Conservation (phyloP, 148 eudicot genomes). For the Cornus florida region DNA sequence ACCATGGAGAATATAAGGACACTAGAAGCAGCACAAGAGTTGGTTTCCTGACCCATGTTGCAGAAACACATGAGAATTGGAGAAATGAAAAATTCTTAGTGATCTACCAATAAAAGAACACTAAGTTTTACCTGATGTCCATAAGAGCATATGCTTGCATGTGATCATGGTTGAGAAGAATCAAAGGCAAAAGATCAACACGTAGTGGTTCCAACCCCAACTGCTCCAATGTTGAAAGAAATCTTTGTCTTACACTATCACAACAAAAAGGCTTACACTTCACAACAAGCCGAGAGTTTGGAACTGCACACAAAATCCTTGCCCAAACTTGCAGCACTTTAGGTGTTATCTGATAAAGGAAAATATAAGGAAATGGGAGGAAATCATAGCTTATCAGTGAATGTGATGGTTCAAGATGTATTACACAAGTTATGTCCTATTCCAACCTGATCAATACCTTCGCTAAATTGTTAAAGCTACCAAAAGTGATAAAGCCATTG, state of each 20-base stretch:
- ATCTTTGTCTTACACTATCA: constrained; percentile 81
- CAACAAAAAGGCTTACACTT: constrained; percentile 97
- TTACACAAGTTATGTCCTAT: background rate
- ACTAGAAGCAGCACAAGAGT: background rate
- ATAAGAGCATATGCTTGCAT: constrained; percentile 97
- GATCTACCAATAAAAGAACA: background rate
- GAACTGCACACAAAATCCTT: constrained; percentile 84
- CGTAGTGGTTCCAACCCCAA: constrained; percentile 87
- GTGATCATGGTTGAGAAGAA: constrained; percentile 97
- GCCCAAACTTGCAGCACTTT: constrained; percentile 98
- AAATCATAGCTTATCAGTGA: background rate
- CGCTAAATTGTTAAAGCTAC: constrained; percentile 96
- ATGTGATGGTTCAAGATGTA: background rate
- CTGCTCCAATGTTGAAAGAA: constrained; percentile 86
- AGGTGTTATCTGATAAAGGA: constrained; percentile 73
- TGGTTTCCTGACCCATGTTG: background rate
- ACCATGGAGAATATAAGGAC: no score
- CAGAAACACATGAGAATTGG: background rate
- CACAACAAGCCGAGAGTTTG: constrained; percentile 90
- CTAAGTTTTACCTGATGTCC: constrained; percentile 77
- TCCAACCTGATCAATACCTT: constrained; percentile 49
- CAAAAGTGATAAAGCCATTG: constrained; percentile 93
- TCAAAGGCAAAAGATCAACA: constrained; percentile 90
- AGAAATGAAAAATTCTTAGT: background rate
- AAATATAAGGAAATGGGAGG: background rate